These are phyloP conservation scores for Pyracantha coccinea DNA, from an alignment of 331 rosid genomes.

Conservation along the genomic window DNA sequence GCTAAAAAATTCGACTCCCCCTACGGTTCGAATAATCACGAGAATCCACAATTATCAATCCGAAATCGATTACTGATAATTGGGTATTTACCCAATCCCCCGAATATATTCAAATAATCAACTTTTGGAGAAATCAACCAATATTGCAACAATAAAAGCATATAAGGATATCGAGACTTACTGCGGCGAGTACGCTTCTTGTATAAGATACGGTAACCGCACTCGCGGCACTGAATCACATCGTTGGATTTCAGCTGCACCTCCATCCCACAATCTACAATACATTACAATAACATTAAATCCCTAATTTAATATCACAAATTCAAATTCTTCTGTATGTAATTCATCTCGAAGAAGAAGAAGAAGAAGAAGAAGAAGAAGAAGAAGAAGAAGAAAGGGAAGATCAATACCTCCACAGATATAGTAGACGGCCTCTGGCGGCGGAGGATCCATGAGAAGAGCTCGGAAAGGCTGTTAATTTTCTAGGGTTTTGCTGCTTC, in stretches of 20 bases:
- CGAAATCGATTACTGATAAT: neutral
- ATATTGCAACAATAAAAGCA: neutral
- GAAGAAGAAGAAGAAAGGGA: neutral
- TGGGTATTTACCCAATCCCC: neutral
- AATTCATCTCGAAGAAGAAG: neutral
- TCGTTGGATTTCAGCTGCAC: conserved; percentile 79
- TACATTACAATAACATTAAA: neutral
- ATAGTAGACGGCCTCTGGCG: conserved; percentile 80
- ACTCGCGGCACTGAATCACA: conserved; percentile 93
- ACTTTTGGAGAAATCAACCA: neutral
- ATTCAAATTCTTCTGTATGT: neutral
- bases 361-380: too few species aligned
- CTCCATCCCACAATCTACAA: conserved; percentile 84
- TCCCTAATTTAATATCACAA: neutral
- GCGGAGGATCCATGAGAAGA: conserved; percentile 67
- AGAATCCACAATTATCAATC: neutral
- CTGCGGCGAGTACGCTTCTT: conserved; percentile 98
- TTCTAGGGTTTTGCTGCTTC: neutral
- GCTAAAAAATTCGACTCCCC: neutral
- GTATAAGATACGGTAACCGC: conserved; percentile 89
- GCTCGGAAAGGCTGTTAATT: neutral
- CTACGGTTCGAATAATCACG: neutral
- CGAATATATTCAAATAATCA: neutral
- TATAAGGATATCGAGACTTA: conserved; percentile 14
- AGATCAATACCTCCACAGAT: conserved; percentile 64